phyloP scores from a whole-genome alignment of 345 rosid species.

The Rhizophora apiculata region DNA sequence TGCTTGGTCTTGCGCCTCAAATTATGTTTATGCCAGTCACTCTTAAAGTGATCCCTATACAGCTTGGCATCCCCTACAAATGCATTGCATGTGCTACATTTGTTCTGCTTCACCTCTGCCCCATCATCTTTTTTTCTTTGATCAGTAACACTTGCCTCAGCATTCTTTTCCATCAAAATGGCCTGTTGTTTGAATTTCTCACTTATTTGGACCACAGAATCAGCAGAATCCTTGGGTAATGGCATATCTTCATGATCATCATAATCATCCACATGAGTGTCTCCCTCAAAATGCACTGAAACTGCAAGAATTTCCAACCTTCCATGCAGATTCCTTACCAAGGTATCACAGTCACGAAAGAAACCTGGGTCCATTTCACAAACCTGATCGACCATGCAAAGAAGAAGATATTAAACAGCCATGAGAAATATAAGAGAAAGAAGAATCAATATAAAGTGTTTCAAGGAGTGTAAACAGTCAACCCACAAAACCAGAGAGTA shows the following conservation, averaged over 20 bases:
- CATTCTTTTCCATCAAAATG: conserved; percentile 36
- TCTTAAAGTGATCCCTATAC: conserved; percentile 89
- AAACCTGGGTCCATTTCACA: conserved; percentile 84
- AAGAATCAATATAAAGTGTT: no score
- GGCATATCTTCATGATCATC: conserved; percentile 63
- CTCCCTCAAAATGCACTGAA: conserved; percentile 89
- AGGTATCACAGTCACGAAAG: conserved; percentile 72
- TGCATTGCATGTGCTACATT: conserved; percentile 84
- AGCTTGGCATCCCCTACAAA: conserved; percentile 70
- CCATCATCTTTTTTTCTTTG: conserved; percentile 24
- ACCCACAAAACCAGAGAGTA: no score
- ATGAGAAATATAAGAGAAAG: background rate
- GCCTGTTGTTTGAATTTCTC: conserved; percentile 53
- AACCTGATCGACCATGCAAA: conserved; percentile 41
- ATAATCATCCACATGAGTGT: conserved; percentile 68
- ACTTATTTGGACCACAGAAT: conserved; percentile 38
- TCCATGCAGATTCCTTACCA: conserved; percentile 78
- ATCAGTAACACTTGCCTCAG: conserved; percentile 33
- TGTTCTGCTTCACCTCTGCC: conserved; percentile 58
- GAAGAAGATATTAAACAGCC: background rate
- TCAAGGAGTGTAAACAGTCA: no score
- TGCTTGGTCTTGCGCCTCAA: conserved; percentile 80
- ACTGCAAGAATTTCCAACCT: conserved; percentile 84
- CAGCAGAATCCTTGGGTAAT: conserved; percentile 34
- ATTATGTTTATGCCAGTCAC: conserved; percentile 97